Percentiles rank a stretch among this genome's conserved stretches.
These are phyloP conservation scores for Glutinoglossum americanum DNA, from an alignment of 495 filamentous ascomycete species.

Conservation along the genomic window DNA sequence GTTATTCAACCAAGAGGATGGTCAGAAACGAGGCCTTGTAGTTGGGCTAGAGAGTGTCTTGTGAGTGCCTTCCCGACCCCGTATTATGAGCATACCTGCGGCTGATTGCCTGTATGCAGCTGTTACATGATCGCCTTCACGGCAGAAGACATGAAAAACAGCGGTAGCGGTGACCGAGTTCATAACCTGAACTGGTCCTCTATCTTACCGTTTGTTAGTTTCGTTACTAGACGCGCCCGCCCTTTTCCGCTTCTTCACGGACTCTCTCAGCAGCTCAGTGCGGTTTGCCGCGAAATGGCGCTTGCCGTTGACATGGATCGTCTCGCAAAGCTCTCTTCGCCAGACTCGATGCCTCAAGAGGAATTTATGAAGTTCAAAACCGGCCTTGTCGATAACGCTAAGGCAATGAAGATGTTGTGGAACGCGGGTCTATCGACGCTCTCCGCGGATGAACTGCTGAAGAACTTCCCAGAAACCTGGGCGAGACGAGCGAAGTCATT, in stretches of 20 bases:
- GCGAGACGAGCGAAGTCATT: conserved; percentile 16
- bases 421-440: conserved; percentile 22
- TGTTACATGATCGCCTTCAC: conserved; percentile 29
- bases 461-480: conserved; percentile 27
- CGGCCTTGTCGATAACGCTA: conserved; percentile 21
- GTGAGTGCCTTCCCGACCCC: not conserved
- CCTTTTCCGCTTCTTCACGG: conserved; percentile 21
- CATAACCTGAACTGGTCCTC: conserved; percentile 23
- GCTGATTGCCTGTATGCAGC: not conserved
- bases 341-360: not conserved
- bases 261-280: conserved; percentile 25
- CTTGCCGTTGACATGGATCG: conserved; percentile 25
- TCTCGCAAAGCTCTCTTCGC: conserved; percentile 13
- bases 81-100: not conserved
- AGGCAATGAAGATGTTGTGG: conserved; percentile 25
- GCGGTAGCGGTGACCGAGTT: conserved; percentile 16
- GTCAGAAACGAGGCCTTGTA: conserved; percentile 20
- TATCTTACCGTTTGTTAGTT: conserved; percentile 27
- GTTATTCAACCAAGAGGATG: conserved; percentile 12
- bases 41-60: conserved; percentile 27
- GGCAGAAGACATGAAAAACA: conserved; percentile 25
- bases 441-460: conserved; percentile 21
- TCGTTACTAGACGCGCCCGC: conserved; percentile 20
- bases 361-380: conserved; percentile 18
- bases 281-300: conserved; percentile 25